Evolutionary conservation across 2,329 filamentous ascomycete genomes (phyloP).

Genomic region (Neocatenulostroma microsporum): DNA sequence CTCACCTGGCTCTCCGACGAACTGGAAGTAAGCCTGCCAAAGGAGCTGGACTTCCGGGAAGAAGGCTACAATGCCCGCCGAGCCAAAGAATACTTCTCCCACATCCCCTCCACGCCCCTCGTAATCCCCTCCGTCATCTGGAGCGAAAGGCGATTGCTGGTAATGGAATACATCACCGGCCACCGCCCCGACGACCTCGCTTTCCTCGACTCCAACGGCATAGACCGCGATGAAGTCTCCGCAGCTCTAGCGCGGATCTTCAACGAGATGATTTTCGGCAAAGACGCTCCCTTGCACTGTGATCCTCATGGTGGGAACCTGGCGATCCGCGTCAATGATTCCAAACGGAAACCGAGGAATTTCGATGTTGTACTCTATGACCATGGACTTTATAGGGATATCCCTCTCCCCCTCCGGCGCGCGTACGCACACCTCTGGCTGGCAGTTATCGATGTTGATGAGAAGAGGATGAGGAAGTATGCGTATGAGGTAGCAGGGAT

Average conservation of each 20-base stretch:
- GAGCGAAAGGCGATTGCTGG: slow-evolving; percentile 80
- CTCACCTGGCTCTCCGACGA: slow-evolving; percentile 91
- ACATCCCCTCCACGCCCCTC: slow-evolving; percentile 66
- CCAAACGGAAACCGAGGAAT: slow-evolving; percentile 54
- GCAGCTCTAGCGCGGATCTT: slow-evolving; percentile 85
- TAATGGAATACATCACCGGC: slow-evolving; percentile 90
- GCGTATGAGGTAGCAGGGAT: slow-evolving; percentile 84
- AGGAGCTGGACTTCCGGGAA: slow-evolving; percentile 81
- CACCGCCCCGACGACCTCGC: slow-evolving; percentile 79
- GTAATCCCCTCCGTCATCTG: slow-evolving; percentile 85
- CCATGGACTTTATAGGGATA: slow-evolving; percentile 91
- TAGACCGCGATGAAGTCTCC: slow-evolving; percentile 92
- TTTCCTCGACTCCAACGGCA: slow-evolving; percentile 75
- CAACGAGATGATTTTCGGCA: slow-evolving; percentile 99
- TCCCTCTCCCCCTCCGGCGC: slow-evolving; percentile 66
- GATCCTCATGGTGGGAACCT: slow-evolving; percentile 97
- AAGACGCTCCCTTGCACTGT: slow-evolving; percentile 82
- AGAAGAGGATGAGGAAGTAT: slow-evolving; percentile 77
- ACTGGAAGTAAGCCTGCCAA: slow-evolving; percentile 82
- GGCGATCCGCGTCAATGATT: slow-evolving; percentile 71
- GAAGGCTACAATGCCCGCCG: slow-evolving; percentile 79
- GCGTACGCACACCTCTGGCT: slow-evolving; percentile 97
- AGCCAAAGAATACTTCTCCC: slow-evolving; percentile 71
- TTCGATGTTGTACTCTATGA: slow-evolving; percentile 97
- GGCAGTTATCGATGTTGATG: slow-evolving; percentile 84